Base-by-base conservation (phyloP, 2,329 filamentous ascomycete species). In the Cladosporium sp. region DNA sequence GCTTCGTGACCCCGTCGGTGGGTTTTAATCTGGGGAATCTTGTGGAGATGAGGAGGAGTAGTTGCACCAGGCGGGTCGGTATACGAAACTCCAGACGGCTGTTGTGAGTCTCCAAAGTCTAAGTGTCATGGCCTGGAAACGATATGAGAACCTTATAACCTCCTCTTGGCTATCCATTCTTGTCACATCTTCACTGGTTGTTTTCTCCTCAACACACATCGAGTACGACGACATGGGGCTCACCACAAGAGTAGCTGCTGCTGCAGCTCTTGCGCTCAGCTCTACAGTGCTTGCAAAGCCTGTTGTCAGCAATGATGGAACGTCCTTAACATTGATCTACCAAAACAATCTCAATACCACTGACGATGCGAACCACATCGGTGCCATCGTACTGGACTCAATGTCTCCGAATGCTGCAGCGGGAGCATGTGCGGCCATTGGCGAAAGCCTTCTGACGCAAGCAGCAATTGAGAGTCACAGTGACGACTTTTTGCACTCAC, bases 261-360 rank as follows among this genome's bases (percentile, higher is more conserved):
- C 58, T 42, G 35, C 57, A 32, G 58, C 58, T 19, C 32, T 60
- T 17, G 44, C 56, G 9, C 49, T 55, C 3, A 57, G 36, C 50
- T 40, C 28, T 49, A 58, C 54, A 12, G 47, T 49, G 24, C 32
- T 58, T 35, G 53, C 45, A 20, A 53, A 50, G 15, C 50, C 57
- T 39, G 42, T 50, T 44, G 53, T 64, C 44, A 65, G 53, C 49
- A 78, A 77, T 58, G 61, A 70, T 10, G 62, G 73, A 22, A 77
- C 74, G 1, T 81, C 78, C 1, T 64, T 82, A 54, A 80, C 78
- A 0, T 69, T 82, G 6, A 65, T 82, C 8, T 82, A 78, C 59
- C 79, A 82, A 63, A 83, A 82, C 67, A 82, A 82, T 39, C 70
- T 82, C 22, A 83, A 83, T 63, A 72, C 70, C 7, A 77, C 78